Evolutionary conservation across 129 eudicot species (phyloP), one percentile per base, ranked within the genome.

Genomic region (Flaveria bidentis): DNA sequence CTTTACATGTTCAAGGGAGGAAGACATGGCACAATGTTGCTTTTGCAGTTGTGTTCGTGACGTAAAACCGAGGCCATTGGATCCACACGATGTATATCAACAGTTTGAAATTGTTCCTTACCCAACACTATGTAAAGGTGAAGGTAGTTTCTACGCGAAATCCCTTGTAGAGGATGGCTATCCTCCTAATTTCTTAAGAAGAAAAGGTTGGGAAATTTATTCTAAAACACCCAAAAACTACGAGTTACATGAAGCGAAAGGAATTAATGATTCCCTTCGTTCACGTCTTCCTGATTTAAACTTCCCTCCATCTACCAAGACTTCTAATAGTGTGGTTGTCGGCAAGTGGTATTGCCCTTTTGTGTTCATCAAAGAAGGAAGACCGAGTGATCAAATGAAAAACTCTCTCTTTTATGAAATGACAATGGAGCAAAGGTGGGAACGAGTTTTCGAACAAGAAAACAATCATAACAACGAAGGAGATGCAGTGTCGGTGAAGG

Each of bases 341-440:
- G 98, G 98, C 14, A 90, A 88, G 80, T 90, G 98, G 98, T 88
- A 88, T 58, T 78, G 85, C 18, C 97, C 96, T 52, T 92, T 89
- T 69, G 57, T 92, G 76, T 92, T 92, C 46, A 71, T 92, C n/a
- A 83, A 85, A 42, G 96, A 93, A 11, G 88, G 89, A 23, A 58
- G 42, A 1, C 41, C 81, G 46, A 22, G 4, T 12, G 75, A 86
- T 22, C 96, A 87, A 23, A 72, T 86, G 76, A 76, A 83, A 74
- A 72, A 51, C 0, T 86, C 94, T 12, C 36, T 82, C 36, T 92
- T 74, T 65, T 92, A 92, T 26, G 90, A 88, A 78, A 76, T 90
- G 87, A 79, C 85, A 51, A 20, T 82, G 9, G 82, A 76, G 46
- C 85, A 82, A 66, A 82, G 18, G 41, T 92, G 96, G 97, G 92